Base-by-base conservation (phyloP, 2,329 filamentous ascomycete genomes). In the Botrytis byssoidea region DNA sequence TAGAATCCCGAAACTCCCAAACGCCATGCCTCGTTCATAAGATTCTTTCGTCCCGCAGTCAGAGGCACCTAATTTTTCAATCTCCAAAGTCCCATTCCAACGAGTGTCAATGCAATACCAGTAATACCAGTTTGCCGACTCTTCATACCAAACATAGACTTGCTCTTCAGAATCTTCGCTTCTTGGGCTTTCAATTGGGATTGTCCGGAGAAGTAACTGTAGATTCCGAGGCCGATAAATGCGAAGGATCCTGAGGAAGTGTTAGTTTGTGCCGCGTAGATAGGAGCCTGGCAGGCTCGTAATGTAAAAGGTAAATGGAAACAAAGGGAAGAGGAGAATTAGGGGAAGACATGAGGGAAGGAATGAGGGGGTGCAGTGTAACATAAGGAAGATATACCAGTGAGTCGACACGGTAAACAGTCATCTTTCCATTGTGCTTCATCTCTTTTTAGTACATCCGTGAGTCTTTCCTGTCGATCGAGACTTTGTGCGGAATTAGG, bases 171-270 rank as follows among this genome's bases (percentile, higher is more conserved):
- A 75, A 95, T 93, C 74, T 84, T 82, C n/a, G 86, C 85, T 75
- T 88, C 86, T 81, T 93, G 91, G 78, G 86, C 85, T 78, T 90
- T 87, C 44, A 96, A 88, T 82, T 95, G 92, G 69, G 85, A 85
- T 82, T 90, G 91, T 74, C 93, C 93, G 4, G 91, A 92, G 75
- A 90, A 85, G 83, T 94, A 95, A 82, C 90, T 94, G 83, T 95
- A 96, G 1, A 86, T 90, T 5, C 90, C 93, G 25, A 95, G 88
- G 1, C 91, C 92, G 73, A 93, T 85, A 76, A 96, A 94, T 1
- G 92, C 91, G 57, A 90, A 87, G 79, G 92, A 91, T 63, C 93
- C 93, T 95, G 78, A 67, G 73, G 20, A 37, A 35, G 25, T 55
- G 18, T 65, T 51, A 65, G 46, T 68, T 7, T 55, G 25, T 57